Conservation (phyloP, 148 eudicot species). For the Rhododendron vialii region DNA sequence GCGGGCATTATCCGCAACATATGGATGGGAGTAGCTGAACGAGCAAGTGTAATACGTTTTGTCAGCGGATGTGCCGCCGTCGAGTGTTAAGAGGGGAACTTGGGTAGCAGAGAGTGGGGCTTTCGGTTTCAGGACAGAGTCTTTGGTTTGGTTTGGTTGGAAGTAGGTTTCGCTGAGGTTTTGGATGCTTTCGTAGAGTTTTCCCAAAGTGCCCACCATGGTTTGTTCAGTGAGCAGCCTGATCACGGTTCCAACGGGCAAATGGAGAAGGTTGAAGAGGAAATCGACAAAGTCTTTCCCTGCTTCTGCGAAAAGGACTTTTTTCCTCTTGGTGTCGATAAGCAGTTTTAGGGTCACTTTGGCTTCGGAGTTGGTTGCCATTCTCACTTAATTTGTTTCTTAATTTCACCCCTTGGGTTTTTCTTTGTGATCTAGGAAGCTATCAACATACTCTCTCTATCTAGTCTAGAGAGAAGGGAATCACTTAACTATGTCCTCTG, state of each 20-base stretch:
- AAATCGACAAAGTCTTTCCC: conserved; percentile 31
- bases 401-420: too few relatives aligned
- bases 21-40: not conserved
- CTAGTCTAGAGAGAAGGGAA: too few relatives aligned
- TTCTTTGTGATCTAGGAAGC: too few relatives aligned
- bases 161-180: conserved; percentile 8
- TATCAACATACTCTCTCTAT: too few relatives aligned
- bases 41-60: not conserved
- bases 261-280: conserved; percentile 20
- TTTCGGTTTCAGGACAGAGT: not conserved
- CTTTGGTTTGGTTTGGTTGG: not conserved
- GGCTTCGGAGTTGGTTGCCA: not conserved
- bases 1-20: not conserved
- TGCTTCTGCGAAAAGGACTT: conserved; percentile 32
- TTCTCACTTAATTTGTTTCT: not conserved
- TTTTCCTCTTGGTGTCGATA: conserved; percentile 18
- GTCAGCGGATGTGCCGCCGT: not conserved
- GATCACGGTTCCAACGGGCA: conserved; percentile 24
- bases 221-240: conserved; percentile 2
- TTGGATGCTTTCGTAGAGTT: conserved; percentile 13
- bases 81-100: not conserved
- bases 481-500: too few relatives aligned
- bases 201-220: conserved; percentile 19
- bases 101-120: not conserved
- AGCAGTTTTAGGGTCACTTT: conserved; percentile 17